These are phyloP conservation scores for Raphanus raphanistrum DNA, from an alignment of 345 rosid species.

Conservation along the genomic window DNA sequence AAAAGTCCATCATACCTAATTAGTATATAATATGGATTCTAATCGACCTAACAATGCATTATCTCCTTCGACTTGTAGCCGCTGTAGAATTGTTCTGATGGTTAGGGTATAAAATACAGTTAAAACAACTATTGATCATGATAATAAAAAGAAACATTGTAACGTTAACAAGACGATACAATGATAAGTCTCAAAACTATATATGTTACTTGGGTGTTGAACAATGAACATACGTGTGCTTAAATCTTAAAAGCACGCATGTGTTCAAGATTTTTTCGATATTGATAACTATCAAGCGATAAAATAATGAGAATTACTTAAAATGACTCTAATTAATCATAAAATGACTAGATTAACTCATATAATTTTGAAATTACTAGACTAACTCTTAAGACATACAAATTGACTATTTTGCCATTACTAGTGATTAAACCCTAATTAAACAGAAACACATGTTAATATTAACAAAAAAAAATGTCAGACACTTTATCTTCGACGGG, in stretches of 20 bases:
- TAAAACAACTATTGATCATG: not conserved
- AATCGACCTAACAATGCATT: not conserved
- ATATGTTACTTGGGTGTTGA: not conserved
- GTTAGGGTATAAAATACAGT: not conserved
- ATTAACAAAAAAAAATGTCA: too few species aligned
- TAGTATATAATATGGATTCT: not conserved
- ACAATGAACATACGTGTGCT: not conserved
- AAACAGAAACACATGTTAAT: too few species aligned
- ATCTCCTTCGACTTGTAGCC: conserved; percentile 10
- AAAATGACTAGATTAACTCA: too few species aligned
- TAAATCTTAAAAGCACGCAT: not conserved
- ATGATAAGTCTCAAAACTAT: not conserved
- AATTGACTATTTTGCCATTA: too few species aligned
- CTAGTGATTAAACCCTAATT: too few species aligned
- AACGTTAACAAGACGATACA: not conserved
- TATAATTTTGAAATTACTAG: too few species aligned
- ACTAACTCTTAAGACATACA: too few species aligned
- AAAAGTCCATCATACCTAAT: not conserved
- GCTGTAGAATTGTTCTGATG: not conserved
- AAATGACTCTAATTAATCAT: too few species aligned
- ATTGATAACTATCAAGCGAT: not conserved
- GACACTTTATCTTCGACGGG: too few species aligned
- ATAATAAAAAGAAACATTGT: not conserved
- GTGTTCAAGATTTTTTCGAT: not conserved
- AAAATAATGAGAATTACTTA: not conserved